phyloP scores from a whole-genome alignment of 2,329 filamentous ascomycete genomes.

The Camillea tinctor region DNA sequence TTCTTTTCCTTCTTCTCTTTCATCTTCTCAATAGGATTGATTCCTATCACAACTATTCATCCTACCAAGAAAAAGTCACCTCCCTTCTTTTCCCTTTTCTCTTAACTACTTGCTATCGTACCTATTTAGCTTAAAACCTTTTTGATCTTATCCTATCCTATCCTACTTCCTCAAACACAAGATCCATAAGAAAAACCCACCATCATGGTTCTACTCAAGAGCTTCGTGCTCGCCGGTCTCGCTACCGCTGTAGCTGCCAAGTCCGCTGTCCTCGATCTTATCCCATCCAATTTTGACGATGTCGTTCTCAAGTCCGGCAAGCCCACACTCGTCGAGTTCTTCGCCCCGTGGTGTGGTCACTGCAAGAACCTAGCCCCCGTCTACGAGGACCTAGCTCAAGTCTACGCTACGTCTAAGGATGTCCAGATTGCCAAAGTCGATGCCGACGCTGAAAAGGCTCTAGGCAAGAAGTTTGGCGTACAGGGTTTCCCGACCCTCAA shows the following conservation, averaged over 20 bases:
- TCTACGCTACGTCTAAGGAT: slow-evolving; percentile 68
- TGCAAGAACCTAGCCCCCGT: slow-evolving; percentile 96
- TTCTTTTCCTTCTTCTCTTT: slow-evolving; percentile 25
- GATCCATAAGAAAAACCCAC: no score
- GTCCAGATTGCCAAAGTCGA: slow-evolving; percentile 95
- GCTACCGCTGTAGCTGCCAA: slow-evolving; percentile 60
- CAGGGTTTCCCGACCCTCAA: slow-evolving; percentile 97
- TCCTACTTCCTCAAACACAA: no score
- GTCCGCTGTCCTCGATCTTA: slow-evolving; percentile 86
- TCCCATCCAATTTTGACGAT: slow-evolving; percentile 86
- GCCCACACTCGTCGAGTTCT: slow-evolving; percentile 96
- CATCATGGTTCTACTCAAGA: slow-evolving; percentile 56
- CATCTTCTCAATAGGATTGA: no score
- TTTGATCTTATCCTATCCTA: no score
- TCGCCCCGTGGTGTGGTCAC: slow-evolving; percentile 97
- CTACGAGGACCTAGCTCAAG: slow-evolving; percentile 83
- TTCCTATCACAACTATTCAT: no score
- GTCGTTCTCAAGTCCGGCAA: slow-evolving; percentile 89
- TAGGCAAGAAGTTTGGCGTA: slow-evolving; percentile 84
- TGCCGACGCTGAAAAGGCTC: slow-evolving; percentile 79
- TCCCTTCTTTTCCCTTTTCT: slow-evolving; percentile 2
- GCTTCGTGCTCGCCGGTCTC: slow-evolving; percentile 57
- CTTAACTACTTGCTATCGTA: slow-evolving; percentile 5
- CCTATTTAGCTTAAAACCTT: no score
- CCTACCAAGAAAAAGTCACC: no score